Base-by-base conservation (phyloP, 495 filamentous ascomycete genomes). In the Acidomyces sp. region DNA sequence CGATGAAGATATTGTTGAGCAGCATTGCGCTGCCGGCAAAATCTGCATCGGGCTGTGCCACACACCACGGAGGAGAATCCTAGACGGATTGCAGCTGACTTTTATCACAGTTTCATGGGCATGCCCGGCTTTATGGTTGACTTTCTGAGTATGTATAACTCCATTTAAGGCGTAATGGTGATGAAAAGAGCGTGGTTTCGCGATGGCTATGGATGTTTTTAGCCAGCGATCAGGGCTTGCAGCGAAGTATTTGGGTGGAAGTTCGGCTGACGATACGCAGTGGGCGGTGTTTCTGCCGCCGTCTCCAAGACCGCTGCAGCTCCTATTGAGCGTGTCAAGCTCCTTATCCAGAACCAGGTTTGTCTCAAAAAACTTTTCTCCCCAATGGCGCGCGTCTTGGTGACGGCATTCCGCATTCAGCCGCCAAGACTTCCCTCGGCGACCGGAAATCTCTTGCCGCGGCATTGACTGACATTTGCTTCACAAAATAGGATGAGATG, bases 241-340 rank as follows among this genome's bases (percentile, higher is more conserved):
- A 5, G 12, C 21, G 37, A 18, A 34, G 22, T 7, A 35, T 9
- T 6, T 34, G 7, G 31, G 9, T 16, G 6, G 34, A 19, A 45
- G 38, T 37, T 49, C 26, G 24, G 17, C 58, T 24, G 4, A 44
- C 51, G 49, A 60, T 58, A 44, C 43, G 59, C 56, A 90, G 85
- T 96, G 92, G 90, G 90, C 82, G 90, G 90, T 93, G 80, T 97
- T 53, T 94, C 90, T 59, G 90, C 90, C 62, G 90, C 90, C 68
- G 86, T 97, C 80, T 96, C 90, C 57, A 97, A 97, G 82, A 97
- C 90, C 55, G 92, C 92, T 61, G 90, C 90, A 65, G 90, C 90
- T 70, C 90, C 90, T 69, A 97, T 97, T 59, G 90, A 97, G 85
- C 90, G 90, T 83, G 80, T 97, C 72, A 97, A 97, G 85, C 90